These are phyloP conservation scores for Tetracladium marchalianum DNA, from an alignment of 495 filamentous ascomycete species.

Conservation along the genomic window DNA sequence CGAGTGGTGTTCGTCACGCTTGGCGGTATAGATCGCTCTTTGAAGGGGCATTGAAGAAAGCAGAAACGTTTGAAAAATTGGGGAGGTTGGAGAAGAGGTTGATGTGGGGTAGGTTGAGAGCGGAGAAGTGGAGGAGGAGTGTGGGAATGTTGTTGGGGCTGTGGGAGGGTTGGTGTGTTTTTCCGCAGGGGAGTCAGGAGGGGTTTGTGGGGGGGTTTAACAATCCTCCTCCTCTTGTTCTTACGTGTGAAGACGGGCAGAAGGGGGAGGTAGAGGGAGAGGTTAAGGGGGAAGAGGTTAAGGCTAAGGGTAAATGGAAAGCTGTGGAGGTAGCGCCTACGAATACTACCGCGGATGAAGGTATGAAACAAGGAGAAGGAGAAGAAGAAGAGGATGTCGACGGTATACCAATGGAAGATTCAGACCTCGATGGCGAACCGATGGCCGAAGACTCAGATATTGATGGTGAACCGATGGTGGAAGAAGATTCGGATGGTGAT, in stretches of 20 bases:
- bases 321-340: constrained; percentile 15
- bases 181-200: constrained; percentile 65
- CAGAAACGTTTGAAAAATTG: constrained; percentile 70
- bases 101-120: constrained; percentile 72
- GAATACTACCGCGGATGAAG: neutral
- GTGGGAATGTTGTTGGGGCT: constrained; percentile 61
- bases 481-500: constrained; percentile 40
- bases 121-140: constrained; percentile 85
- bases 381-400: constrained; percentile 25
- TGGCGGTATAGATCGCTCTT: constrained; percentile 89
- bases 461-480: constrained; percentile 36
- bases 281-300: constrained; percentile 15
- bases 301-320: constrained; percentile 21
- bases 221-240: constrained; percentile 51
- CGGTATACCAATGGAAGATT: constrained; percentile 39
- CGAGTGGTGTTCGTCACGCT: constrained; percentile 72
- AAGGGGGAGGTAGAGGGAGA: constrained; percentile 26
- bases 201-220: constrained; percentile 64
- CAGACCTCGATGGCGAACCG: constrained; percentile 17
- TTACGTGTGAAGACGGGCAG: constrained; percentile 22
- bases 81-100: constrained; percentile 68
- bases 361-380: constrained; percentile 20
- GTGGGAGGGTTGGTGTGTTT: constrained; percentile 90
- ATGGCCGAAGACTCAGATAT: constrained; percentile 21
- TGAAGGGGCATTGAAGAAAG: constrained; percentile 58